phyloP scores from a whole-genome alignment of 1,284 basidiomycete species.

The Irpex sp. region DNA sequence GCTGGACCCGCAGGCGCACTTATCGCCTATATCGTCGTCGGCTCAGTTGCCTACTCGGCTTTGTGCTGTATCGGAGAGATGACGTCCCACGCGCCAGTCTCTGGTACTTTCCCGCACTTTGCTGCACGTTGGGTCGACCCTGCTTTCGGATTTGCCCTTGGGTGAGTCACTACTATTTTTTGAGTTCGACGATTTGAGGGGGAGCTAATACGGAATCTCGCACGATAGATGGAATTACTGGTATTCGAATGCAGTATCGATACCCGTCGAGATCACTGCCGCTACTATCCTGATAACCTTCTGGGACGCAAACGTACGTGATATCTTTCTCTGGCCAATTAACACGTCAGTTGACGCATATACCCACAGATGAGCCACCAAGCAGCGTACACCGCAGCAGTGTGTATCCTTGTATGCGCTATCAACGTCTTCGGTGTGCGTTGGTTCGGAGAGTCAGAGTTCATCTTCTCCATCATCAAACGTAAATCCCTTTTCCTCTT shows the following conservation, averaged over 20 bases:
- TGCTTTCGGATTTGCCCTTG: slow-evolving; percentile 65
- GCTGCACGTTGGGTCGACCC: slow-evolving; percentile 75
- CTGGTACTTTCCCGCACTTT: slow-evolving; percentile 72
- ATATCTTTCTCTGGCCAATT: background rate
- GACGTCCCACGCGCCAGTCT: slow-evolving; percentile 69
- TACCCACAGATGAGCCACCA: slow-evolving; percentile 40
- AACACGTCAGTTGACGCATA: background rate
- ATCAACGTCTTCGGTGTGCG: slow-evolving; percentile 79
- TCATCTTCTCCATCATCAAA: slow-evolving; percentile 62
- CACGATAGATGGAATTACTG: slow-evolving; percentile 39
- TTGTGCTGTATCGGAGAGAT: slow-evolving; percentile 67
- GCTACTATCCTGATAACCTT: slow-evolving; percentile 72
- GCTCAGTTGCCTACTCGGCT: slow-evolving; percentile 61
- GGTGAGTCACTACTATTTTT: slow-evolving; percentile 15
- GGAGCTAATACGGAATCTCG: background rate
- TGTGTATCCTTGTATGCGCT: slow-evolving; percentile 54
- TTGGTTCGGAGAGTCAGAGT: slow-evolving; percentile 51
- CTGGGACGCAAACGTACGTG: slow-evolving; percentile 67
- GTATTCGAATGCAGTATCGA: slow-evolving; percentile 54
- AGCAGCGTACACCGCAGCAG: slow-evolving; percentile 61
- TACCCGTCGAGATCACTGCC: slow-evolving; percentile 76
- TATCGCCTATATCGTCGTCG: slow-evolving; percentile 58
- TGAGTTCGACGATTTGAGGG: too few species aligned
- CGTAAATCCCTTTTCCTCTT: slow-evolving; percentile 30
- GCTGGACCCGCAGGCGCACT: slow-evolving; percentile 62